Evolutionary conservation across 345 rosid species (phyloP), one percentile per base, ranked within the genome.

Genomic region (Melaleuca quinquenervia): DNA sequence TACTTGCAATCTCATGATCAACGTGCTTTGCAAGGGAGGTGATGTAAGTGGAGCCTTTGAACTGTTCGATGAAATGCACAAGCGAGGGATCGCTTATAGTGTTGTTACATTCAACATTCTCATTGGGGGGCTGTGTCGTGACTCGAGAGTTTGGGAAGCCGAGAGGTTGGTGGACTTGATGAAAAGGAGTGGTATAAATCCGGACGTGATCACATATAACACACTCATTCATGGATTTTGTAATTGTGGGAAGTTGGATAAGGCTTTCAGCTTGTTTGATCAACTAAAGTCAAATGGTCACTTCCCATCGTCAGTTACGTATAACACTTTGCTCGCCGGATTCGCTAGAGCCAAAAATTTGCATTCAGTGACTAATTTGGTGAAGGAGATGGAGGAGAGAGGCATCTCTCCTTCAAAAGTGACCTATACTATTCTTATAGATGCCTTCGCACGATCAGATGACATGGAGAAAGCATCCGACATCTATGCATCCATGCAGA

Each of bases 361-460:
- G 22, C 85, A 82, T 18, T 82, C 83, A 83, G 95, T 92, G 62
- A 87, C 90, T 52, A 87, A 89, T 56, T 87, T 96, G 60, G 92
- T 93, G 53, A 92, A 89, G 91, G 95, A 96, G 90, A 95, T 94
- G 98, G 94, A 92, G 89, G 97, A 93, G 83, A 94, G 98, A 92
- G 95, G 94, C 60, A 86, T 95, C 82, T 88, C 88, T 74, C 93
- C 98, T 82, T 94, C 95, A 15, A 88, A 89, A 89, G 95, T 92
- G 82, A 95, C 98, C 22, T 95, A 92, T 52, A 94, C 99, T 1
- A 92, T 94, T 52, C 70, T 93, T 41, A 93, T 94, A 16, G 90
- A 94, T 85, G 91, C 94, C 2, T 92, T 89, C 84, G 88, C 90
- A 84, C 90, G 90, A 55, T 86, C 88, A 0, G 92, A 88, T 32